Evolutionary conservation across 2,329 filamentous ascomycete genomes (phyloP).

Genomic region (Fusarium buharicum): DNA sequence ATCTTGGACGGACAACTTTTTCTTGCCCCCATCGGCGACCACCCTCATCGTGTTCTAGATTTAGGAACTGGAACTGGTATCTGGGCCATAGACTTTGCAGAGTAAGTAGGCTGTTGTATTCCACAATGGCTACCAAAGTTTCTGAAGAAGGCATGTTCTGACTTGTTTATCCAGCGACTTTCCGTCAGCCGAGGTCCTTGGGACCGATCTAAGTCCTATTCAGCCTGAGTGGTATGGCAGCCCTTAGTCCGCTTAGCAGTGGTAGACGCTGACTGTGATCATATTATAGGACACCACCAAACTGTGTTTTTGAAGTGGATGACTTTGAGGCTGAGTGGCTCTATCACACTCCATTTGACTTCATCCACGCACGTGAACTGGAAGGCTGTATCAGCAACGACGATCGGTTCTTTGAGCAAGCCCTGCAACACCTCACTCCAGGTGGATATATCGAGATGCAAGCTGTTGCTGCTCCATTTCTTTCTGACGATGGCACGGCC

Average conservation of each 20-base stretch:
- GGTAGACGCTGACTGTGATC: background rate
- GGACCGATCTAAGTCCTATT: conserved; percentile 27
- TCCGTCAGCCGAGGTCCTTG: conserved; percentile 17
- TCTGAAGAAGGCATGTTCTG: background rate
- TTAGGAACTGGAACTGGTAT: conserved; percentile 20
- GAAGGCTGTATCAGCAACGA: conserved; percentile 18
- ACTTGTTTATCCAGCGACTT: background rate
- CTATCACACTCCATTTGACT: conserved; percentile 17
- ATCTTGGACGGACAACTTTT: conserved; percentile 4
- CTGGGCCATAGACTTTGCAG: conserved; percentile 23
- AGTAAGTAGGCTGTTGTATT: background rate
- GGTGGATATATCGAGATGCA: conserved; percentile 18
- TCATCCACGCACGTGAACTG: conserved; percentile 16
- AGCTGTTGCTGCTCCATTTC: background rate
- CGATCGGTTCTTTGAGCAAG: conserved; percentile 2
- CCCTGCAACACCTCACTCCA: background rate
- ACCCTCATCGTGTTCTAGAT: conserved; percentile 8
- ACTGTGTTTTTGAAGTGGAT: conserved; percentile 20
- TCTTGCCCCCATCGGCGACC: conserved; percentile 7
- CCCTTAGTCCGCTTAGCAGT: too few species aligned
- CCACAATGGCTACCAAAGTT: too few species aligned
- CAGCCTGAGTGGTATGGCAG: conserved; percentile 20
- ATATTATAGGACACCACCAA: conserved; percentile 6
- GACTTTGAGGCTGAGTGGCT: conserved; percentile 19
- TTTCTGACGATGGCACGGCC: conserved; percentile 11